Base-by-base conservation (phyloP, 2,329 filamentous ascomycete genomes). In the Diaporthe destruens region DNA sequence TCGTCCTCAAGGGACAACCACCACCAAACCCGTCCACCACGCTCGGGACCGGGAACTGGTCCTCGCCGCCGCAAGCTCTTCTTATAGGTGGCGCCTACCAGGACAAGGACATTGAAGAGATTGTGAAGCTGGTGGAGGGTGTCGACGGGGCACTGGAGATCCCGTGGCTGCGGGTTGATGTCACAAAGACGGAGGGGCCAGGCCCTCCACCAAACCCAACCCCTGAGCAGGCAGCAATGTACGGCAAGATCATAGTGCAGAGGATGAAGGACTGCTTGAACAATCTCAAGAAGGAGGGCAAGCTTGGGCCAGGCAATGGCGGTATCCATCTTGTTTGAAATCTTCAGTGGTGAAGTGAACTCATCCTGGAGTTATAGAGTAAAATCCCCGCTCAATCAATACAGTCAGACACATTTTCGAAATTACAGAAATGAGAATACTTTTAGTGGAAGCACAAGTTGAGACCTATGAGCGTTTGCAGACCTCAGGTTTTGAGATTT, bases 51-150 rank as follows among this genome's bases (percentile, higher is more conserved):
- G 74, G 71, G 6, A 72, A 76, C 51, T 73, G 75, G 72, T 66
- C 69, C 5, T 42, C 61, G 3, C 71, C 69, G 2, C 76, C 76
- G 1, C 68, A 69, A 7, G 76, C 76, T 1, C 36, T 79, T 5
- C 39, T 80, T 3, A 72, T 79, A 0, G 78, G 78, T 3, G 78
- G 76, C 8, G 78, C 71, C 2, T 79, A 75, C 63, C 65, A 71
- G 36, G 74, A 75, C 18, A 75, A 74, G 3, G 71, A 73, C 18
- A 54, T 77, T 71, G 76, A 76, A 25, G 18, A 72, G 51, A 12
- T 76, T 39, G 32, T 73, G 59, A 59, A 44, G 23, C n/a, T 68
- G 34, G 71, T 39, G 20, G 47, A 42, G 29, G 39, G 20, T 25
- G 63, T 57, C 9, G n/a, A 63, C 3, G 73, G 65, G 20, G 53